phyloP scores from a whole-genome alignment of 1,139 yeast species.

The Yamadazyma songkhlaensis region DNA sequence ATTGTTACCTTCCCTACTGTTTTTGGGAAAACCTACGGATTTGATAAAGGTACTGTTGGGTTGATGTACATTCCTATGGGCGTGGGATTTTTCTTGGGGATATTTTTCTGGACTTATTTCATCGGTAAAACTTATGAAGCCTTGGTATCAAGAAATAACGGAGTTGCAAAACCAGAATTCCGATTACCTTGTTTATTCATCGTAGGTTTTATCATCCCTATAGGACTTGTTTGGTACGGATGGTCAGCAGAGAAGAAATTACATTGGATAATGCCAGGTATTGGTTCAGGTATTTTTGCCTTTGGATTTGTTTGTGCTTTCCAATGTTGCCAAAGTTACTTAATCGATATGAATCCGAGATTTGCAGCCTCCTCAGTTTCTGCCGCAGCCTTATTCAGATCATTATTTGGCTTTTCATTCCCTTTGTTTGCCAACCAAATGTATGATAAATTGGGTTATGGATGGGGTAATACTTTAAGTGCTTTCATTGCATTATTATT shows the following conservation, averaged over 20 bases:
- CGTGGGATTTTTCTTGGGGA: conserved; percentile 40
- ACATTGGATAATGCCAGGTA: conserved; percentile 48
- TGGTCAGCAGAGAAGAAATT: conserved; percentile 42
- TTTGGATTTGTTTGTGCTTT: conserved; percentile 45
- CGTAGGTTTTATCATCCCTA: conserved; percentile 35
- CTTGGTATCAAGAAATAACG: conserved; percentile 30
- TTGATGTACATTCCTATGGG: conserved; percentile 49
- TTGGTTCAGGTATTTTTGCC: conserved; percentile 43
- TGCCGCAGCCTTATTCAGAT: conserved; percentile 47
- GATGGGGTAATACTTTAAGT: conserved; percentile 48
- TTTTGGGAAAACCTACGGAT: conserved; percentile 33
- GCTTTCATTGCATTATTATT: conserved; percentile 36
- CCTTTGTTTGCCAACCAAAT: conserved; percentile 41
- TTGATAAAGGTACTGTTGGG: conserved; percentile 32
- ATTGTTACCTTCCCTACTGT: conserved; percentile 44
- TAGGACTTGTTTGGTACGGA: conserved; percentile 46
- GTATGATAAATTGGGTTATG: conserved; percentile 39
- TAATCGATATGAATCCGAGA: conserved; percentile 44
- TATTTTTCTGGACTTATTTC: conserved; percentile 35
- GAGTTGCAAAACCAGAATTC: conserved; percentile 41
- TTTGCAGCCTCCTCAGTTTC: conserved; percentile 47
- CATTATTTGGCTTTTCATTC: conserved; percentile 41
- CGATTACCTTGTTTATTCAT: conserved; percentile 41
- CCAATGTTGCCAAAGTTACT: conserved; percentile 41
- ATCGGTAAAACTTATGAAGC: conserved; percentile 30